Evolutionary conservation across 768 basidiomycete genomes (phyloP), one percentile per base, ranked within the genome.

Genomic region (Naganishia onofrii): DNA sequence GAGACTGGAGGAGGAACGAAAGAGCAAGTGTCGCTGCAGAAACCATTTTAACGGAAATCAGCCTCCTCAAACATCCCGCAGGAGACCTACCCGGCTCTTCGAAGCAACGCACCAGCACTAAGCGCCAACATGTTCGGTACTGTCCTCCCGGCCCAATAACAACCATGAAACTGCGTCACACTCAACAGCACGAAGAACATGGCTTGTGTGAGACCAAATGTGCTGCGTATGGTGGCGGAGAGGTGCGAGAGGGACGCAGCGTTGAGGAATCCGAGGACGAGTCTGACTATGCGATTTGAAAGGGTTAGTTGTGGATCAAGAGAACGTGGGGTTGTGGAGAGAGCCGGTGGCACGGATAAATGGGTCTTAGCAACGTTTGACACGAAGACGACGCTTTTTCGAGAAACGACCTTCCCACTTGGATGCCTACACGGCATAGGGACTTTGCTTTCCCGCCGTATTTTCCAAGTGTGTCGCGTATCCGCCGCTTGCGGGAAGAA

Each of bases 61-160:
- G 32, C 31, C 21, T 38, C 17, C 8, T 6, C 8, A 9, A 53
- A 52, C 17, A 5, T 7, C 48, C 7, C 17, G 26, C 19, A 5
- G 48, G 17, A 19, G 19, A 7, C 6, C 21, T 52, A 52, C 48
- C 21, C 26, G 26, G 26, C 6, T 19, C n/a, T n/a, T n/a, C n/a
- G n/a, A n/a, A n/a, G 19, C 21, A 19, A 55, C 54, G 6, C 15
- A 55, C 54, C 32, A 19, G 29, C 54, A 29, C 15, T 26, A 19
- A 55, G 19, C 32, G 54, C 54, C 54, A 31, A 17, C 44, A 12
- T 95, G 79, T 98, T 99, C 0, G 96, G 95, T 8, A 98, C 81
- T 0, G 95, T 96, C 66, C 96, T 83, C 2, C 93, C 88, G 84
- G 93, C 91, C 89, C 92, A 98, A 79, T 92, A 99, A 8, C 88